Base-by-base conservation (phyloP, 352 stramenopile species). In the Pythium oligandrum region DNA sequence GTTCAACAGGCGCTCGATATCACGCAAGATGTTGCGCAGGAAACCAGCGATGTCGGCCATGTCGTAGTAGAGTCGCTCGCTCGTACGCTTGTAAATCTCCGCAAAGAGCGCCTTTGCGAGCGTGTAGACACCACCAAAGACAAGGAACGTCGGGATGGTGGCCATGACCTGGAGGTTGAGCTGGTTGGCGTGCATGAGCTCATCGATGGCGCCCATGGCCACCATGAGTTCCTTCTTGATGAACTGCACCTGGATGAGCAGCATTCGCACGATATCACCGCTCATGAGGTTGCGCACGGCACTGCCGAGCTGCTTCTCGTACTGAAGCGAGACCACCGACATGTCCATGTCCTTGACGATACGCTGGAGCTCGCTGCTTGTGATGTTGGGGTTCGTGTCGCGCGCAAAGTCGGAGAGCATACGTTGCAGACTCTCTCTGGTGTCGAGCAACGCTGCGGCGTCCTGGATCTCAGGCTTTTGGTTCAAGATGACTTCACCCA, bases 191-290 rank as follows among this genome's bases (percentile, higher is more conserved):
- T 91, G 78, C 83, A 93, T 93, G 54, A 93, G 68, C 57, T 91
- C 80, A 47, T 93, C 83, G 58, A 93, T 91, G 12, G 83, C 83
- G 30, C 82, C 80, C 83, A 93, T 93, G 12, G 83, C 83, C 26
- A 91, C 80, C 80, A 93, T 91, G 31, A 93, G 65, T 60, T 93
- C 83, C 51, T 93, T 93, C 63, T 93, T 93, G 72, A 93, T 93
- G 52, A 93, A 93, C 62, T 93, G 83, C 37, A 93, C 78, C 40
- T 93, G 83, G 51, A 93, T 93, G 34, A 93, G 67, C 51, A 93
- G 70, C 83, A 93, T 93, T 36, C 83, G 83, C 52, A 93, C 81
- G 42, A 93, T 91, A 46, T 93, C 83, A 12, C 83, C 83, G 30
- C 80, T 88, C 68, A 93, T 85, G 40, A 93, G 55, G 61, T 91